A percentile compares a stretch with the other conserved stretches of the same genome.
phyloP scores from a whole-genome alignment of 2,329 filamentous ascomycete genomes.

The Penicillium digitatum region DNA sequence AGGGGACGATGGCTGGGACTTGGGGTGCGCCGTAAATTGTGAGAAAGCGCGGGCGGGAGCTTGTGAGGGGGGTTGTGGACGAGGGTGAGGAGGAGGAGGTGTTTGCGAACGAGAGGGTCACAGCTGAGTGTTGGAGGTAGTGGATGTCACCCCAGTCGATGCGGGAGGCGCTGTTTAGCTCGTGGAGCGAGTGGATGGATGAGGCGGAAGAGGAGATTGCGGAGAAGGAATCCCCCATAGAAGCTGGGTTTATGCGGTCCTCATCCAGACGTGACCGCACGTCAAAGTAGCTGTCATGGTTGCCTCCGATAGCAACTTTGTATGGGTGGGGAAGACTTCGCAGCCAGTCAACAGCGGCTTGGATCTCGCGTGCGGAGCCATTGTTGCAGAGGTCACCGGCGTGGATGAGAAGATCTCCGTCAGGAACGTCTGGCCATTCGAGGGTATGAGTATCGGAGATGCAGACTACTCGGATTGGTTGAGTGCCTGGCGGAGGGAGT shows the following conservation, averaged over 20 bases:
- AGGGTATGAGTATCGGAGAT: constrained; percentile 86
- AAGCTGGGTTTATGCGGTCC: constrained; percentile 44
- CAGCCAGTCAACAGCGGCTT: constrained; percentile 82
- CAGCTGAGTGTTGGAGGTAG: constrained; percentile 69
- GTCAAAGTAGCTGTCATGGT: constrained; percentile 87
- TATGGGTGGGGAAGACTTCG: constrained; percentile 67
- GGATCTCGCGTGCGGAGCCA: constrained; percentile 69
- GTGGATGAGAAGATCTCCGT: constrained; percentile 82
- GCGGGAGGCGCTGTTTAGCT: constrained; percentile 44
- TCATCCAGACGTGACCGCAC: constrained; percentile 55
- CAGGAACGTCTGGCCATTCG: constrained; percentile 47
- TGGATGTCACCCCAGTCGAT: constrained; percentile 65
- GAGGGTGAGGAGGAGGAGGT: constrained; percentile 49
- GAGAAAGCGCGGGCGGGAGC: constrained; percentile 55
- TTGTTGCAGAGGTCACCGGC: constrained; percentile 77
- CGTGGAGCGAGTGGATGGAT: constrained; percentile 38
- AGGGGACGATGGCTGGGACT: constrained; percentile 63
- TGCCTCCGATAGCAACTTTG: constrained; percentile 80
- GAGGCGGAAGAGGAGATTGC: constrained; percentile 35
- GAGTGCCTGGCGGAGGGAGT: constrained; percentile 50
- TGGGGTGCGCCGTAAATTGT: constrained; percentile 78
- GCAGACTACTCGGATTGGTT: constrained; percentile 72
- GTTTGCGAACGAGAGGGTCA: constrained; percentile 57
- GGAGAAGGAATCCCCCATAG: constrained; percentile 19
- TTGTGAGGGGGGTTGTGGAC: constrained; percentile 42